Base-by-base conservation (phyloP, 2,329 filamentous ascomycete genomes). In the Alternaria sp. region DNA sequence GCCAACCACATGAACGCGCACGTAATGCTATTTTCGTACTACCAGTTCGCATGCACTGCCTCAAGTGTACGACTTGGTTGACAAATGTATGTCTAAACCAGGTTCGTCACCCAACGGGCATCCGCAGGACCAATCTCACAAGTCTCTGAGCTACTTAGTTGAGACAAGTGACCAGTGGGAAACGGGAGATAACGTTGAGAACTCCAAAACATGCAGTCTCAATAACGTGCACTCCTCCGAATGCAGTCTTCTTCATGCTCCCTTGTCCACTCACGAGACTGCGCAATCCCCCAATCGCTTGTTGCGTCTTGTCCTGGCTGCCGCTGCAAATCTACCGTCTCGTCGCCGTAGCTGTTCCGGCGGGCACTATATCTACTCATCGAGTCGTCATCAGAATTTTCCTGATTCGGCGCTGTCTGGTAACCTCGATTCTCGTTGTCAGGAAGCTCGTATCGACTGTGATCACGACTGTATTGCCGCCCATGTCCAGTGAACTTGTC, bases 11-110 rank as follows among this genome's bases (percentile, higher is more conserved):
- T 27, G 10, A 38, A 28, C 7, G 22, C 20, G 32, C 16, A 51
- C 14, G 6, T 25, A 11, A 27, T 12, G 22, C n/a, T 20, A 5
- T 36, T 20, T 20, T 8, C 7, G 22, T 40, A 40, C 36, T 52
- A 52, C 49, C 22, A 18, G 34, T 52, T 52, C n/a, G 14, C 22
- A 38, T 51, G 49, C 34, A 52, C 34, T 11, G 16, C 49, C 34
- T 52, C 20, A 3, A 8, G 9, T 22, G 46, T 36, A n/a, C 46
- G 14, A 52, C 36, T 16, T 28, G 10, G 2, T 11, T 18, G n/a
- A 52, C 34, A 9, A 5, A 41, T 27, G 22, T 20, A 36, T 7
- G 18, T 32, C 46, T 11, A 5, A 25, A 34, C 18, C 18, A 5
- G 12, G 18, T 14, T 25, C 7, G 11, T 25, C 18, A 6, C 46